phyloP scores from a whole-genome alignment of 352 stramenopile species.

The Aphanomyces astaci region DNA sequence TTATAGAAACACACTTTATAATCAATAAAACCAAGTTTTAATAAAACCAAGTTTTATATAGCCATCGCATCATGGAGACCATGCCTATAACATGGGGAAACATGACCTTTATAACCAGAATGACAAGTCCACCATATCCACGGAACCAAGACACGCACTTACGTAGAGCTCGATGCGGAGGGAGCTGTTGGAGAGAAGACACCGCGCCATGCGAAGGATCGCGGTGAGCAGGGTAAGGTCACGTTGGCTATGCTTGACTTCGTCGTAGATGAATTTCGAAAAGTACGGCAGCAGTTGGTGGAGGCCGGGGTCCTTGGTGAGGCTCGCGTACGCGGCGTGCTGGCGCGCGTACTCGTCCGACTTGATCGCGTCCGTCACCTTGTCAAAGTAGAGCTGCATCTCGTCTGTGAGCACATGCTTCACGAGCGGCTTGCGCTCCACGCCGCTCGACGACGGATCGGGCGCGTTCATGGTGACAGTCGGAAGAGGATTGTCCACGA shows the following conservation, averaged over 20 bases:
- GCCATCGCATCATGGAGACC: too few relatives aligned
- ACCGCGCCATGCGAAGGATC: slow-evolving; percentile 84
- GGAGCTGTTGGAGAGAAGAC: slow-evolving; percentile 85
- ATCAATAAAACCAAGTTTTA: too few relatives aligned
- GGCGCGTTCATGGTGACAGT: slow-evolving; percentile 67
- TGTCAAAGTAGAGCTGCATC: slow-evolving; percentile 86
- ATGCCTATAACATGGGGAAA: too few relatives aligned
- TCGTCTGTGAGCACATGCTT: slow-evolving; percentile 77
- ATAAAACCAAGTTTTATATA: too few relatives aligned
- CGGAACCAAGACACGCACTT: slow-evolving; percentile 30
- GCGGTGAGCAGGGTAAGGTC: slow-evolving; percentile 68
- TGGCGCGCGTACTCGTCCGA: slow-evolving; percentile 63
- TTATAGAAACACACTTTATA: too few relatives aligned
- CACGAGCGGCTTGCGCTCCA: slow-evolving; percentile 55
- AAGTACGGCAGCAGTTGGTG: slow-evolving; percentile 87
- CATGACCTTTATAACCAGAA: too few relatives aligned
- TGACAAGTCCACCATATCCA: too few relatives aligned
- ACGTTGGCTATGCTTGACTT: slow-evolving; percentile 78
- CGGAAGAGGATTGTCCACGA: slow-evolving; percentile 27
- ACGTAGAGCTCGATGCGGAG: slow-evolving; percentile 91
- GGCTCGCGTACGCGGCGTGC: slow-evolving; percentile 65
- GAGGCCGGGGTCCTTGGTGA: slow-evolving; percentile 78
- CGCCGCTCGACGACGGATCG: slow-evolving; percentile 55
- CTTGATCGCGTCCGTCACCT: slow-evolving; percentile 57
- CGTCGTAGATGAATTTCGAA: slow-evolving; percentile 81